Percentiles rank a stretch among this genome's conserved stretches.
phyloP scores from a whole-genome alignment of 345 rosid genomes.

The Lepidium aucheri region DNA sequence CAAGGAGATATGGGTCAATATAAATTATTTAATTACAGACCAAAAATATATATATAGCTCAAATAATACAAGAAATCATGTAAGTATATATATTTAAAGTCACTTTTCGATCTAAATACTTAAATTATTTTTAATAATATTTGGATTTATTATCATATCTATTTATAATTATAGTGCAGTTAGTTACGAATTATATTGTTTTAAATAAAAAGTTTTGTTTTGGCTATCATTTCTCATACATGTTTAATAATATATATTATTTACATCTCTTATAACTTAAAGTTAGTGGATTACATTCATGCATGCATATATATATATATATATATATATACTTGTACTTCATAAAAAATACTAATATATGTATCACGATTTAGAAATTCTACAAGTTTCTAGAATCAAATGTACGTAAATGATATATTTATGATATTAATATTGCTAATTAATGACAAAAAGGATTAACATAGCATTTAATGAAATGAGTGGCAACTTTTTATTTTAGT shows the following conservation, averaged over 20 bases:
- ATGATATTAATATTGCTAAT: not conserved
- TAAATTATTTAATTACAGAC: not conserved
- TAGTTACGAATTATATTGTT: not conserved
- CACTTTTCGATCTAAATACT: not conserved
- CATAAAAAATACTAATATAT: not conserved
- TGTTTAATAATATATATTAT: not conserved
- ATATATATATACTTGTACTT: not conserved
- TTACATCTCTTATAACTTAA: not conserved
- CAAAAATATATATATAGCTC: not conserved
- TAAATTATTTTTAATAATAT: not conserved
- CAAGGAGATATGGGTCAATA: not conserved
- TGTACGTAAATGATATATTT: not conserved
- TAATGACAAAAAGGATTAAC: not conserved
- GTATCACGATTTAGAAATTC: not conserved
- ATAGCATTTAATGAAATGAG: not conserved
- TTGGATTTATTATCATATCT: not conserved
- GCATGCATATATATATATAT: conserved; percentile 17
- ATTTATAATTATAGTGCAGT: not conserved
- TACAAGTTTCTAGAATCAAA: conserved; percentile 8
- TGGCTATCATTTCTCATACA: not conserved
- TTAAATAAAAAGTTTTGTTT: not conserved
- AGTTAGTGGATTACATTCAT: conserved; percentile 22
- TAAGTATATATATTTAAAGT: not conserved
- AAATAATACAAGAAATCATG: not conserved
- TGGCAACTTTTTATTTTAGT: not conserved